phyloP scores from a whole-genome alignment of 1,284 basidiomycete species.

The Porodaedalea pini region DNA sequence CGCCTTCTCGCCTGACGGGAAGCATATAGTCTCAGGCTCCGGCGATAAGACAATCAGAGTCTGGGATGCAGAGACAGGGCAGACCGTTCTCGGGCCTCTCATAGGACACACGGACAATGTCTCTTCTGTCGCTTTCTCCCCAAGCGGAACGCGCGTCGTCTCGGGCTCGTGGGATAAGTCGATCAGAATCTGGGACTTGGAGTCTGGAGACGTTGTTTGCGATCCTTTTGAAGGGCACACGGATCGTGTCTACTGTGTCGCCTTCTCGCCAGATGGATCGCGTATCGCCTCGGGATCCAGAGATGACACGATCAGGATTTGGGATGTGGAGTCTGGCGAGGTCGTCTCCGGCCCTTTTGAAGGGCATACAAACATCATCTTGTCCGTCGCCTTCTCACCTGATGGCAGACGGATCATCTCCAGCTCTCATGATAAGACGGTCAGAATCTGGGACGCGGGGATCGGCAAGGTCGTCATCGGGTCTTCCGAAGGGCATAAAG shows the following conservation, averaged over 20 bases:
- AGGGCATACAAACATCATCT: neutral
- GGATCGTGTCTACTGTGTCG: neutral
- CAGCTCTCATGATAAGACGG: constrained; percentile 14
- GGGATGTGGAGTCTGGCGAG: constrained; percentile 42
- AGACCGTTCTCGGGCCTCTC: neutral
- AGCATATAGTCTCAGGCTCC: neutral
- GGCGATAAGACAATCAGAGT: neutral
- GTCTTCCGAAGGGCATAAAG: neutral
- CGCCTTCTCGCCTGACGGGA: constrained; percentile 5
- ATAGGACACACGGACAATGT: neutral
- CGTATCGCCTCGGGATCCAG: constrained; percentile 78
- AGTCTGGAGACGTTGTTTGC: neutral
- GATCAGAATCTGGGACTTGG: constrained; percentile 1
- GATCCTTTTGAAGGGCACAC: neutral
- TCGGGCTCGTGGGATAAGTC: neutral
- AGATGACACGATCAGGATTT: constrained; percentile 99
- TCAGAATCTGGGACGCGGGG: constrained; percentile 19
- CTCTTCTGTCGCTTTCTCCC: constrained; percentile 6
- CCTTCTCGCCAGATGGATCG: constrained; percentile 18
- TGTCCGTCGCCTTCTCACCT: neutral
- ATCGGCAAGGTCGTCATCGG: neutral
- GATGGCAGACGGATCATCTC: constrained; percentile 2
- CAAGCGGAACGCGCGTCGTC: neutral
- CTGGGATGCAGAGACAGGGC: neutral
- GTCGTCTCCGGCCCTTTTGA: neutral